Base-by-base conservation (phyloP, 1,139 yeast genomes). In the Blastobotrys ciferrii region DNA sequence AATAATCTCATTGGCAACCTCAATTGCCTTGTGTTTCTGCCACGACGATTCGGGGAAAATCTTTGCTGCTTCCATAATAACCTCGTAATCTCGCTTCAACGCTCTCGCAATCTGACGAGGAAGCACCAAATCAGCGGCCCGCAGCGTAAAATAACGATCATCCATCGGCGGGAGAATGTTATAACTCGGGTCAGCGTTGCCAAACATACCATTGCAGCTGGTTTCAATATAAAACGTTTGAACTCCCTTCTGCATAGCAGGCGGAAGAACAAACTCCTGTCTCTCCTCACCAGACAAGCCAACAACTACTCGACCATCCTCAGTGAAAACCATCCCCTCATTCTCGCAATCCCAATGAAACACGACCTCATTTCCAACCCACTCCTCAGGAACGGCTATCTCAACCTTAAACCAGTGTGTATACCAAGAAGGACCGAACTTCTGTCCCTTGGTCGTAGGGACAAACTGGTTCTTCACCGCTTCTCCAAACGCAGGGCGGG, bases 161-260 rank as follows among this genome's bases (percentile, higher is more conserved):
- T 81, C 78, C 52, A 76, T 74, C 6, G 85, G 84, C 4, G 88
- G 87, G 43, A 56, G 62, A 37, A 58, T 58, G 42, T 54, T 57
- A n/a, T 84, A 81, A 45, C 76, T 80, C 31, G 60, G 61, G 50
- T 57, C 61, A 13, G 58, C 62, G 58, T 83, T 80, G 23, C 98
- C 98, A 69, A 87, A 88, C 95, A 92, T 89, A 13, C 96, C 96
- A 66, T 91, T 92, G 67, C 97, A 91, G 14, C 95, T 87, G 62
- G 87, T 83, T 66, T 92, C 98, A 50, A 92, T 71, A 66, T 85
- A 92, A 60, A 89, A 87, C 0, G 66, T 58, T 54, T 75, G 77
- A 13, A 64, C 57, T 15, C 71, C 73, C 47, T 69, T 74, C 48
- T 73, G 74, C 46, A 65, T 71, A 15, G 68, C 68, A 17, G 71